Base-by-base conservation (phyloP, 2,329 filamentous ascomycete species). In the Apiospora arundinis region DNA sequence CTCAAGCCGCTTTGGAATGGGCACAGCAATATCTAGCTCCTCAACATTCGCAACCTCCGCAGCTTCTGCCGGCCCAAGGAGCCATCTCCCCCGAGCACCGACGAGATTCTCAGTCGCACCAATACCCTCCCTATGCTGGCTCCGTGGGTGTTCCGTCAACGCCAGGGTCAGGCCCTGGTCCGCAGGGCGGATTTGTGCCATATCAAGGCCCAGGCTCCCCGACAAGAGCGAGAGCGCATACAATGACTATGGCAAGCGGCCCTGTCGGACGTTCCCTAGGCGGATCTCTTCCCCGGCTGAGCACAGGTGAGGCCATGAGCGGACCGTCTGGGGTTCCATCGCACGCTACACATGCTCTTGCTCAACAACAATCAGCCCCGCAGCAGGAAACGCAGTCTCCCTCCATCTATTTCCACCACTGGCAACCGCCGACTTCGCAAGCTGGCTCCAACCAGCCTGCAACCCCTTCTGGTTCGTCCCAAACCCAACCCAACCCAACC, bases 401-500 rank as follows among this genome's bases (percentile, higher is more conserved):
- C 0, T 92, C 92, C 28, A 93, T 97, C 67, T 96, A 94, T 81
- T 97, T 97, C 80, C 94, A 97, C 79, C 94, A 97, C 80, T 97
- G 95, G 94, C 93, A 95, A 72, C 95, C 95, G 65, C 95, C 95
- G 18, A 88, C 87, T 28, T 88, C 90, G 74, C 88, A 93, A 81
- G 85, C 86, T 74, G 84, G 86, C 79, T 86, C 88, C 71, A 90
- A 90, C 77, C 91, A 92, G 79, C 92, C 92, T 73, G 89, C 89
- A 77, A 92, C 92, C 73, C 92, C 93, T 78, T 92, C 92, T 84
- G 91, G 92, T 90, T 92, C 90, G 90, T 90, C 85, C 81, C 88
- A 84, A 79, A 82, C 81, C 78, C 87, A 86, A 82, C 83, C 75
- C 73, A 79, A 82, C 81, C 78, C 87, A 86, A 82, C 83, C 75